Percentiles rank a stretch among this genome's conserved stretches.
phyloP scores from a whole-genome alignment of 306 rosid genomes.

The Cucurbita moschata region DNA sequence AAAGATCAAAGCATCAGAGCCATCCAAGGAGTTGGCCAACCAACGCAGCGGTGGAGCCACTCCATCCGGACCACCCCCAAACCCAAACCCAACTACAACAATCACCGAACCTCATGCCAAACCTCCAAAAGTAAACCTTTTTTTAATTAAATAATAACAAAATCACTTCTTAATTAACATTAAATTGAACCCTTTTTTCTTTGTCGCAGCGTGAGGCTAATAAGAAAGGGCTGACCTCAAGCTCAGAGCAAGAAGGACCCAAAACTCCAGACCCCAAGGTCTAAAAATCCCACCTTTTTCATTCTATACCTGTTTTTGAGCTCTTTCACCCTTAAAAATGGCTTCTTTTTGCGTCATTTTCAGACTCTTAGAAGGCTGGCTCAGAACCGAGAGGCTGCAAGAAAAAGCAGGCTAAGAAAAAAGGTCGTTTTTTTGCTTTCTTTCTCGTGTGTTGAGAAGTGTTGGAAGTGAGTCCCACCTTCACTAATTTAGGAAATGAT shows the following conservation, averaged over 20 bases:
- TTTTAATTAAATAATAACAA: not conserved
- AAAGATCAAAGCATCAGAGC: slow-evolving; percentile 32
- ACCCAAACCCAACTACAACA: not conserved
- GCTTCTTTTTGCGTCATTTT: not conserved
- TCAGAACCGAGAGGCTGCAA: slow-evolving; percentile 98
- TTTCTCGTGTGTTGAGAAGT: too few relatives aligned
- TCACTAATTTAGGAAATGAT: too few relatives aligned
- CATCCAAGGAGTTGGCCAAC: slow-evolving; percentile 55
- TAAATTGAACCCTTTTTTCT: not conserved
- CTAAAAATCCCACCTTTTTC: not conserved
- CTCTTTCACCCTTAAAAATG: not conserved
- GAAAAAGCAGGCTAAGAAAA: slow-evolving; percentile 97
- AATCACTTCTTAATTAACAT: not conserved
- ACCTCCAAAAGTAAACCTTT: not conserved
- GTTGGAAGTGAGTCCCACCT: too few relatives aligned
- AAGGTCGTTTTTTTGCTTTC: slow-evolving; percentile 24
- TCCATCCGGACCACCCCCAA: not conserved
- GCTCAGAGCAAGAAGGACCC: slow-evolving; percentile 92
- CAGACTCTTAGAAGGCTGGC: slow-evolving; percentile 94
- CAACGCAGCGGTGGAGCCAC: slow-evolving; percentile 26
- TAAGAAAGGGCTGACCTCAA: slow-evolving; percentile 76
- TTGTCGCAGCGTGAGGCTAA: slow-evolving; percentile 44
- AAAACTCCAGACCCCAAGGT: slow-evolving; percentile 96
- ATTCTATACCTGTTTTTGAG: not conserved
- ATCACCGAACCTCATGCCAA: slow-evolving; percentile 1